Percentiles rank a stretch among this genome's conserved stretches.
phyloP scores from a whole-genome alignment of 2,329 filamentous ascomycete genomes.

The Fusarium luffae region DNA sequence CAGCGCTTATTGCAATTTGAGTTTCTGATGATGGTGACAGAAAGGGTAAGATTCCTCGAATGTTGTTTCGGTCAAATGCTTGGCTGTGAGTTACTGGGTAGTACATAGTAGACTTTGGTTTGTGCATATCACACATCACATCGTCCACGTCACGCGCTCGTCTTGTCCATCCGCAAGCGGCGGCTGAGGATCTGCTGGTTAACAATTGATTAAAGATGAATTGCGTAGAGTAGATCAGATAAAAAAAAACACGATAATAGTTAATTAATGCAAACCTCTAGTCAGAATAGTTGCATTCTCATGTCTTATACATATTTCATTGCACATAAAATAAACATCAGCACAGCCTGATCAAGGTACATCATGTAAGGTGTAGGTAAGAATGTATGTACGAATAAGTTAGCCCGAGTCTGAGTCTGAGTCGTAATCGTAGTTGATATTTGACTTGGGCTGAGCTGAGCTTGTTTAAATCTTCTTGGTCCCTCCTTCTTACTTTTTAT shows the following conservation, averaged over 20 bases:
- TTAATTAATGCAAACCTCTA: background rate
- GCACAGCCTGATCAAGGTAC: slow-evolving; percentile 19
- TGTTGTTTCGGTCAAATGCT: background rate
- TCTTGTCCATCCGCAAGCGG: slow-evolving; percentile 31
- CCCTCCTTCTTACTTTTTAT: slow-evolving; percentile 4
- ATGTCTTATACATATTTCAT: background rate
- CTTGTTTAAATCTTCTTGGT: slow-evolving; percentile 22
- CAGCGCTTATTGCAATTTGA: slow-evolving; percentile 12
- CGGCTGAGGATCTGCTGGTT: background rate
- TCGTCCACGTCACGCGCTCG: slow-evolving; percentile 18
- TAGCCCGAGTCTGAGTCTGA: slow-evolving; percentile 15
- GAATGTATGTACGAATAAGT: slow-evolving; percentile 3
- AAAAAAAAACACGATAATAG: background rate
- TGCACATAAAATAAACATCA: no score
- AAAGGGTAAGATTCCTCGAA: background rate
- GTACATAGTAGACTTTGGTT: background rate
- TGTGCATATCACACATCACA: slow-evolving; percentile 29
- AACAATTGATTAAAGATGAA: background rate
- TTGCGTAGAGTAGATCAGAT: background rate
- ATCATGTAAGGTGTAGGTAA: slow-evolving; percentile 7
- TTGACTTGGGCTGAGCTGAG: slow-evolving; percentile 5
- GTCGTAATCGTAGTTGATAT: slow-evolving; percentile 29
- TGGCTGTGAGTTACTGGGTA: slow-evolving; percentile 3
- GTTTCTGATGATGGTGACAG: background rate
- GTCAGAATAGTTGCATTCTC: background rate